These are phyloP conservation scores for Marasmius fiardii DNA, from an alignment of 1,284 basidiomycete species.

Conservation along the genomic window DNA sequence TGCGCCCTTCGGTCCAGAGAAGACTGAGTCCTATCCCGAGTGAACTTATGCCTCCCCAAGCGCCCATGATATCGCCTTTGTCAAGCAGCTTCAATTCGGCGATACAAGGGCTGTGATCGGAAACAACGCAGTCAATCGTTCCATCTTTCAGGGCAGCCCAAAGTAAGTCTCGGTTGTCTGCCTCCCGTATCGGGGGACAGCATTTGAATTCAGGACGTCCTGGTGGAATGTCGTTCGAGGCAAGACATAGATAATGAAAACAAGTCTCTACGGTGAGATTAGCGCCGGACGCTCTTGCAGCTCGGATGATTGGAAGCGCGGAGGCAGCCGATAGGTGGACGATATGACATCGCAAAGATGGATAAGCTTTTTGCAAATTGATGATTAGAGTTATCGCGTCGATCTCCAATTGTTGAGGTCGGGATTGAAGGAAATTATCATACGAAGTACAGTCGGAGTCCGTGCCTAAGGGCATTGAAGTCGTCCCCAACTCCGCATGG, in stretches of 20 bases:
- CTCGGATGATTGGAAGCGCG: conserved; percentile 73
- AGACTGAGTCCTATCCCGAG: conserved; percentile 85
- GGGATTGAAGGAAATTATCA: conserved; percentile 78
- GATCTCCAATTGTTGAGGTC: conserved; percentile 75
- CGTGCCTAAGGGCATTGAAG: not conserved
- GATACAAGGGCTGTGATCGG: conserved; percentile 91
- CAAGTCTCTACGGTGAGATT: conserved; percentile 90
- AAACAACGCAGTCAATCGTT: conserved; percentile 86
- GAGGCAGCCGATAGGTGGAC: conserved; percentile 87
- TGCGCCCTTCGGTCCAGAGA: conserved; percentile 77
- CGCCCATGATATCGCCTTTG: conserved; percentile 77
- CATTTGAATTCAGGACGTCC: conserved; percentile 87
- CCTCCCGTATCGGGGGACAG: conserved; percentile 87
- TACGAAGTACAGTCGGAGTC: conserved; percentile 55
- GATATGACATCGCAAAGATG: conserved; percentile 81
- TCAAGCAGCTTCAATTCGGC: conserved; percentile 79
- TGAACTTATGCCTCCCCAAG: conserved; percentile 92
- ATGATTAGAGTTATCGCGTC: conserved; percentile 78
- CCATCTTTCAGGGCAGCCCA: conserved; percentile 82
- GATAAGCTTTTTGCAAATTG: conserved; percentile 56
- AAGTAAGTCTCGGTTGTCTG: conserved; percentile 66
- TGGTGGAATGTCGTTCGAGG: conserved; percentile 60
- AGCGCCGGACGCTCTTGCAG: conserved; percentile 60
- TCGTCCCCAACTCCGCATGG: conserved; percentile 81
- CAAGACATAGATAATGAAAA: conserved; percentile 87